Percentiles rank a stretch among this genome's conserved stretches.
phyloP scores from a whole-genome alignment of 495 filamentous ascomycete genomes.

The Aspergillus cristatus region DNA sequence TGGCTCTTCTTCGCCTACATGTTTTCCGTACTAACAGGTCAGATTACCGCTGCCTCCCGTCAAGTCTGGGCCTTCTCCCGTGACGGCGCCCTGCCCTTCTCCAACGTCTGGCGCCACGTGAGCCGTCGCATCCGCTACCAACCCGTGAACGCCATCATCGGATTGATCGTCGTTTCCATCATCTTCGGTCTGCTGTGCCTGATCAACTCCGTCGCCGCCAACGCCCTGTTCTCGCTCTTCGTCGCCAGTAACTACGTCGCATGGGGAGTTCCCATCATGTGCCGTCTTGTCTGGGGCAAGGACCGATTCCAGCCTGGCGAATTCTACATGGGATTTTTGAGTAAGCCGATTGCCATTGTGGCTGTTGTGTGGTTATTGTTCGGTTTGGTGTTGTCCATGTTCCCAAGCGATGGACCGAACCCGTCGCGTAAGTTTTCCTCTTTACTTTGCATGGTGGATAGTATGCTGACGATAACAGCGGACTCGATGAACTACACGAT shows the following conservation, averaged over 20 bases:
- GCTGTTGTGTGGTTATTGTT: conserved; percentile 47
- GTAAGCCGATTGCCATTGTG: conserved; percentile 38
- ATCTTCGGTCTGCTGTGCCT: conserved; percentile 47
- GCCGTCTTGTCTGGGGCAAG: conserved; percentile 50
- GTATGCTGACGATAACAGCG: conserved; percentile 18
- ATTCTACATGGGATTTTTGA: conserved; percentile 44
- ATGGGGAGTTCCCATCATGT: conserved; percentile 50
- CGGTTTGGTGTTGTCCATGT: conserved; percentile 45
- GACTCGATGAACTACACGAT: conserved; percentile 58
- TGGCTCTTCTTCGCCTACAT: conserved; percentile 29
- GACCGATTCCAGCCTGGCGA: conserved; percentile 48
- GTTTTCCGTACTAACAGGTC: conserved; percentile 1
- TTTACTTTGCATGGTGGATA: neutral
- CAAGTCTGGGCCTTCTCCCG: conserved; percentile 50
- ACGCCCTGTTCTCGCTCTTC: conserved; percentile 50
- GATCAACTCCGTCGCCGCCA: conserved; percentile 45
- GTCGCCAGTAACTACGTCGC: conserved; percentile 51
- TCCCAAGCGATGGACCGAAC: conserved; percentile 43
- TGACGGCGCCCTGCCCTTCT: conserved; percentile 51
- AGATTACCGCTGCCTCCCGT: conserved; percentile 42
- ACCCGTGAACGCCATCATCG: conserved; percentile 47
- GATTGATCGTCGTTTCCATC: conserved; percentile 39
- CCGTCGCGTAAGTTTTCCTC: conserved; percentile 30
- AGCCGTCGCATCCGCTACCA: conserved; percentile 43
- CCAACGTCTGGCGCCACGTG: conserved; percentile 45